These are phyloP conservation scores for Amanita pseudoporphyria DNA, from an alignment of 768 basidiomycete genomes.

Conservation along the genomic window DNA sequence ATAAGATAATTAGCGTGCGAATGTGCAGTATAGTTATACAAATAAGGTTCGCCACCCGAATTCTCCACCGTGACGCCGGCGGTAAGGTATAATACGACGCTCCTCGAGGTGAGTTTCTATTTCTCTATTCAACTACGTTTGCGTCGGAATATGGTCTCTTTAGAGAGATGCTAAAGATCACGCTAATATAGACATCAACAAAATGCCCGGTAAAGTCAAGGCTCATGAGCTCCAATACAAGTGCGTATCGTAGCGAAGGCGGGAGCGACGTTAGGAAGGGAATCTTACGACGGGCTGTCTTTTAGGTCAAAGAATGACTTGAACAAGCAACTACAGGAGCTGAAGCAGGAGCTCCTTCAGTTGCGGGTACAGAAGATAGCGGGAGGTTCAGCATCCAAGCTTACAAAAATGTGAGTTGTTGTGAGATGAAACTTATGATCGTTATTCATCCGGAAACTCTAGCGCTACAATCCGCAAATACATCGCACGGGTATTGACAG, in stretches of 20 bases:
- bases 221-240: slow-evolving; percentile 95
- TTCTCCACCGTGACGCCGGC: slow-evolving; percentile 17
- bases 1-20: slow-evolving; percentile 26
- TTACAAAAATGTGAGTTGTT: slow-evolving; percentile 89
- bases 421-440: not conserved
- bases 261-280: slow-evolving; percentile 10
- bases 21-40: slow-evolving; percentile 30
- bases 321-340: slow-evolving; percentile 83
- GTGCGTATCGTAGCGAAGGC: slow-evolving; percentile 34
- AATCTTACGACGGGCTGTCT: slow-evolving; percentile 8
- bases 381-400: slow-evolving; percentile 89
- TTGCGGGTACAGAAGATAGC: slow-evolving; percentile 98
- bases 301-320: slow-evolving; percentile 93
- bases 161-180: slow-evolving; percentile 6
- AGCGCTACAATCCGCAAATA: slow-evolving; percentile 97
- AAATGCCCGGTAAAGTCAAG: slow-evolving; percentile 89
- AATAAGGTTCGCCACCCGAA: slow-evolving; percentile 36
- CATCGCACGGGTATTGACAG: slow-evolving; percentile 95
- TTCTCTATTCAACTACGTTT: not conserved
- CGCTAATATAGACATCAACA: slow-evolving; percentile 25
- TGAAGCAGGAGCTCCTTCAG: slow-evolving; percentile 90
- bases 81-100: slow-evolving; percentile 28
- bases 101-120: slow-evolving; percentile 31
- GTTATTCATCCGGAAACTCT: slow-evolving; percentile 4
- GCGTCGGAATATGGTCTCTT: too few relatives aligned